Percentiles rank a stretch among this genome's conserved stretches.
These are phyloP conservation scores for Pseudogymnoascus sp. DNA, from an alignment of 2,329 filamentous ascomycete species.

Conservation along the genomic window DNA sequence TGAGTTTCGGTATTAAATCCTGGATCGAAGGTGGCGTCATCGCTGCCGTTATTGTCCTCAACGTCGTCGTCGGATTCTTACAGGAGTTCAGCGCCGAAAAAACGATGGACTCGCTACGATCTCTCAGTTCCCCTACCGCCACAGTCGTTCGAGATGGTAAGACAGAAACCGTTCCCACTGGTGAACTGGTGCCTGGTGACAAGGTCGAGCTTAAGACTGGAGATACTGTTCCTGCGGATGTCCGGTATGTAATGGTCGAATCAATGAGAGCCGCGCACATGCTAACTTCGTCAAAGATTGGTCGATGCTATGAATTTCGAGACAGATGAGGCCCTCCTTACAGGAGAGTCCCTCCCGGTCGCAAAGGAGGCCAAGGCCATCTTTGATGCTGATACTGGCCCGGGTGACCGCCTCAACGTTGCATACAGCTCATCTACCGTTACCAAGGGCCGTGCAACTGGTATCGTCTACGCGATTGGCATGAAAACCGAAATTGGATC, in stretches of 20 bases:
- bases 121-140: constrained; percentile 41
- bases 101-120: constrained; percentile 49
- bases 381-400: constrained; percentile 42
- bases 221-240: constrained; percentile 63
- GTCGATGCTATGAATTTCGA: constrained; percentile 64
- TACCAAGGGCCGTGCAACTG: constrained; percentile 60
- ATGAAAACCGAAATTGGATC: constrained; percentile 70
- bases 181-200: constrained; percentile 57
- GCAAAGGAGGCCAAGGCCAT: constrained; percentile 51
- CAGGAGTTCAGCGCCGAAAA: constrained; percentile 56
- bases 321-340: constrained; percentile 68
- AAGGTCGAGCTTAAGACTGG: constrained; percentile 55
- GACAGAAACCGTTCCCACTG: constrained; percentile 45
- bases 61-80: constrained; percentile 56
- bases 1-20: constrained; percentile 58
- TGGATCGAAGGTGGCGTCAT: constrained; percentile 58
- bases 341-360: constrained; percentile 64
- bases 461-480: constrained; percentile 62
- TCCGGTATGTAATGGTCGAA: constrained; percentile 35
- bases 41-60: constrained; percentile 56
- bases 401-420: constrained; percentile 54
- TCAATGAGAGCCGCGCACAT: background rate
- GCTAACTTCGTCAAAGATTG: constrained; percentile 27
- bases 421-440: constrained; percentile 59
- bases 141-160: constrained; percentile 49